Base-by-base conservation (phyloP, 768 basidiomycete genomes). In the Boletus patriciae region DNA sequence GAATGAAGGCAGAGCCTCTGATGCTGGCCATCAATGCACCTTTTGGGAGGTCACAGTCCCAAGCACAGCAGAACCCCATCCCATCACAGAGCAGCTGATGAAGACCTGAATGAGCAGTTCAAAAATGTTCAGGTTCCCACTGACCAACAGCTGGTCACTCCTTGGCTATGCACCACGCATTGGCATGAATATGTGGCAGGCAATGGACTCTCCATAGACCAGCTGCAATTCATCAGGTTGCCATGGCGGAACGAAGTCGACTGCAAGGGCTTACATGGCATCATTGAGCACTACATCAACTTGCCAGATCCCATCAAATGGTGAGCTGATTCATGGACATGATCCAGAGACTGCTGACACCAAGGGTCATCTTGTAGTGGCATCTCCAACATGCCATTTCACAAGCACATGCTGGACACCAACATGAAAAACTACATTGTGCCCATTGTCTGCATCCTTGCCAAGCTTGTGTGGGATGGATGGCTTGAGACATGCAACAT, bases 331-430 rank as follows among this genome's bases (percentile, higher is more conserved):
- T 4, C 33, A 33, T 5, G 1, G 9, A 15, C 13, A 4, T 15
- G 16, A 13, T 16, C 13, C 12, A 5, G 36, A 3, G 2, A 13
- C 13, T 16, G 15, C 15, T 13, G 1, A 16, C 4, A 4, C 36
- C 6, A 0, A 10, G 9, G 16, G 6, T 13, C 16, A 37, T 18
- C 3, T 1, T 4, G 4, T 5, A 38, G 37, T 9, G 62, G 66
- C 0, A 66, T 71, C 16, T 63, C 58, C 45, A 66, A 70, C 53
- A 63, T 50, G 0, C 68, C 70, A 0, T 57, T 73, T 18, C 63
- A 67, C 12, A 55, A 53, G 1, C 66, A 70, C 12, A 55, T 63
- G 31, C 33, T 64, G 5, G 42, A 49, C 0, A 12, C 18, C 1
- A 62, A 53, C 0, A 50, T 70, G 19, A 45, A 53, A 0, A 16